Evolutionary conservation across 306 rosid species (phyloP).

Genomic region (Cicer arietinum): DNA sequence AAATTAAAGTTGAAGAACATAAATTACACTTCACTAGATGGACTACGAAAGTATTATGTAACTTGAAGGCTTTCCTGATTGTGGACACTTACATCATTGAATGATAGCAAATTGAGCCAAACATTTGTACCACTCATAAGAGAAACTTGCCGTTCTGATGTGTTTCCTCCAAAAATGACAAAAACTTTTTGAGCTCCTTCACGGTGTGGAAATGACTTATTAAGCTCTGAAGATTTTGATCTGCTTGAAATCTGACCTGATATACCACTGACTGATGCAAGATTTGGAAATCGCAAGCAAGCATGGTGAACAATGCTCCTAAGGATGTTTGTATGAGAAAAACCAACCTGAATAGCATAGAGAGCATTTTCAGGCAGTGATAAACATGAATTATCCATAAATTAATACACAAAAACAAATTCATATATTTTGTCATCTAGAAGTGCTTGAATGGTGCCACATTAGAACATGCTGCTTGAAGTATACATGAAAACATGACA

Average conservation of each 20-base stretch:
- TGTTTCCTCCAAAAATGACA: conserved; percentile 94
- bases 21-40: conserved; percentile 7
- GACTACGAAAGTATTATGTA: conserved; percentile 22
- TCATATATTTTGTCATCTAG: conserved; percentile 13
- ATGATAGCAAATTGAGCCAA: conserved; percentile 95
- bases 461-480: conserved; percentile 10
- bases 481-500: conserved; percentile 6
- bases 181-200: conserved; percentile 68
- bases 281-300: conserved; percentile 74
- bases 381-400: conserved; percentile 19
- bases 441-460: conserved; percentile 18
- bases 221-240: conserved; percentile 49
- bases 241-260: conserved; percentile 54
- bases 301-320: conserved; percentile 84
- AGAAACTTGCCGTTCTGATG: conserved; percentile 98
- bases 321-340: conserved; percentile 91
- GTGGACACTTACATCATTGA: conserved; percentile 75
- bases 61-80: conserved; percentile 33
- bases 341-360: conserved; percentile 76
- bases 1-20: background rate
- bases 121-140: conserved; percentile 99
- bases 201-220: conserved; percentile 47
- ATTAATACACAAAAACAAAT: conserved; percentile 15
- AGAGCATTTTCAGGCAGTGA: conserved; percentile 23
- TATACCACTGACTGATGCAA: conserved; percentile 60